phyloP scores from a whole-genome alignment of 2,329 filamentous ascomycete species.

The Fusarium newnesense region DNA sequence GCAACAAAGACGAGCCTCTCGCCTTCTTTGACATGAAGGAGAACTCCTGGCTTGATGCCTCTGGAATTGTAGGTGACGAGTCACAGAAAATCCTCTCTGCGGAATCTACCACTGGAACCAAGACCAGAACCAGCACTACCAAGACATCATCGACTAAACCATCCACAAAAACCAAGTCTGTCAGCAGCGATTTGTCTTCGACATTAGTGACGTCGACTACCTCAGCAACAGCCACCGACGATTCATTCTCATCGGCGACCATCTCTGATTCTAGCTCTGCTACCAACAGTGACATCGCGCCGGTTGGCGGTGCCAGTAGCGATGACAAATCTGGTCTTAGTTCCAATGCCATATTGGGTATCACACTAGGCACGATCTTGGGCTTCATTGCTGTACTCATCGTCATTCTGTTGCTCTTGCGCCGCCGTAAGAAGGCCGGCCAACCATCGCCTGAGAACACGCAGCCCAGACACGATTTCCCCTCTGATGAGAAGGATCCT shows the following conservation, averaged over 20 bases:
- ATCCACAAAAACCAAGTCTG: slow-evolving; percentile 44
- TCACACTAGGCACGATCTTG: slow-evolving; percentile 83
- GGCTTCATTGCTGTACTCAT: slow-evolving; percentile 78
- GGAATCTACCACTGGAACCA: slow-evolving; percentile 10
- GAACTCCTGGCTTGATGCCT: slow-evolving; percentile 83
- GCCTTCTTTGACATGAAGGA: slow-evolving; percentile 79
- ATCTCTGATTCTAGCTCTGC: slow-evolving; percentile 41
- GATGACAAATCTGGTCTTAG: slow-evolving; percentile 48
- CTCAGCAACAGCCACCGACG: slow-evolving; percentile 31
- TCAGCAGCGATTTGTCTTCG: slow-evolving; percentile 36
- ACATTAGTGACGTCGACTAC: slow-evolving; percentile 42
- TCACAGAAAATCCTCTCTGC: slow-evolving; percentile 53
- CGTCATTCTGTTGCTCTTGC: slow-evolving; percentile 71
- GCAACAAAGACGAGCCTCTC: slow-evolving; percentile 72
- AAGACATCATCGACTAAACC: slow-evolving; percentile 37
- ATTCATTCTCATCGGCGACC: slow-evolving; percentile 39
- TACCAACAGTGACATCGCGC: slow-evolving; percentile 39
- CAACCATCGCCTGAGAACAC: slow-evolving; percentile 53
- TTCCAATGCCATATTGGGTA: slow-evolving; percentile 75
- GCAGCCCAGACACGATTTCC: slow-evolving; percentile 55
- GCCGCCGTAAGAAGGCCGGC: slow-evolving; percentile 59
- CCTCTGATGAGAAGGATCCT: slow-evolving; percentile 66
- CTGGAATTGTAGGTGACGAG: slow-evolving; percentile 66
- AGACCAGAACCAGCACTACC: slow-evolving; percentile 28
- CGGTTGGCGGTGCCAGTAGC: slow-evolving; percentile 42